Evolutionary conservation across 1,284 basidiomycete species (phyloP).

Genomic region (Ustilago crameri): DNA sequence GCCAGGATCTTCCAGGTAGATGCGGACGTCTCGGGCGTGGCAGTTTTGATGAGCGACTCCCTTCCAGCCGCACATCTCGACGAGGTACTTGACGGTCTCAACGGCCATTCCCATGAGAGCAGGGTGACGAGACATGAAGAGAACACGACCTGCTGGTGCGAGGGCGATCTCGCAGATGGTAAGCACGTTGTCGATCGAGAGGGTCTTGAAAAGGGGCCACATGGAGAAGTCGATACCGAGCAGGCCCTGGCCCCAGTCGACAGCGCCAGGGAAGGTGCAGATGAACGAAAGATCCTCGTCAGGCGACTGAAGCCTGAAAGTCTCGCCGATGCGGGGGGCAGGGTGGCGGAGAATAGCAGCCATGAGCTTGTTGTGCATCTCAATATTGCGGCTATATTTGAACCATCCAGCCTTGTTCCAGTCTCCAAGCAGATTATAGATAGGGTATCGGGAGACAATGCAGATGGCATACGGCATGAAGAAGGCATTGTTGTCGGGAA

Average conservation of each 20-base stretch:
- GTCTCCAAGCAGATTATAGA: constrained; percentile 67
- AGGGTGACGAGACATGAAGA: constrained; percentile 90
- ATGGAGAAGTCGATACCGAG: constrained; percentile 78
- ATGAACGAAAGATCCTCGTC: constrained; percentile 65
- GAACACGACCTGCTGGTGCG: constrained; percentile 87
- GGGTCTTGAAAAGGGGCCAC: constrained; percentile 94
- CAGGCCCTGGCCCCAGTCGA: constrained; percentile 70
- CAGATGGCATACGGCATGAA: constrained; percentile 67
- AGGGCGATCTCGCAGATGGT: constrained; percentile 94
- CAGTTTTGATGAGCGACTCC: constrained; percentile 74
- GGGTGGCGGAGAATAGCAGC: constrained; percentile 65
- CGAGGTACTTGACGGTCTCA: constrained; percentile 87
- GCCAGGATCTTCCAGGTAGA: constrained; percentile 77
- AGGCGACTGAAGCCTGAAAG: constrained; percentile 50
- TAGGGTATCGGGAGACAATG: constrained; percentile 63
- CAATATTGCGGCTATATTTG: constrained; percentile 67
- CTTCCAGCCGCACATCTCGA: constrained; percentile 92
- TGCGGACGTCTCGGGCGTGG: constrained; percentile 87
- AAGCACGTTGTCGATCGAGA: constrained; percentile 92
- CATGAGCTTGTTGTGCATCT: constrained; percentile 68
- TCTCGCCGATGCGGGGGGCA: constrained; percentile 63
- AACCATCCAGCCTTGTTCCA: constrained; percentile 68
- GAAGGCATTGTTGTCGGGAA: constrained; percentile 60
- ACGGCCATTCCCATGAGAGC: constrained; percentile 91
- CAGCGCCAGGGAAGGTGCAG: constrained; percentile 68